Evolutionary conservation across 2,329 filamentous ascomycete species (phyloP).

Genomic region (Diplodia sapinea): DNA sequence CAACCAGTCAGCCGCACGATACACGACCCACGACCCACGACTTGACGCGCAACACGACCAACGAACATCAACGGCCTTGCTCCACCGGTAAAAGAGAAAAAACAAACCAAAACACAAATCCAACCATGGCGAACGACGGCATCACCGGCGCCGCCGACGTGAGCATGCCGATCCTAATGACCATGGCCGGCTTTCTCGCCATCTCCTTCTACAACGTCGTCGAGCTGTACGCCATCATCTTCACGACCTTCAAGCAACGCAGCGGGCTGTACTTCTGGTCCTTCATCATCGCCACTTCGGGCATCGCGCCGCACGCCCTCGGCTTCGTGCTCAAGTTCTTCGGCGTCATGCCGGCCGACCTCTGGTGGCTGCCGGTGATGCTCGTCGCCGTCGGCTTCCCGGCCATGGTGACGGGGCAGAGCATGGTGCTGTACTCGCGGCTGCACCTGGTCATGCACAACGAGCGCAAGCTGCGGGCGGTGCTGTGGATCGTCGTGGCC

Average conservation of each 20-base stretch:
- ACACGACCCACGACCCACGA: background rate
- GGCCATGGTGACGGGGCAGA: constrained; percentile 66
- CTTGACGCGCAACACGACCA: background rate
- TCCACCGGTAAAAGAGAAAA: no score
- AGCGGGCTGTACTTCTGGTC: constrained; percentile 59
- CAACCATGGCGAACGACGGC: constrained; percentile 12
- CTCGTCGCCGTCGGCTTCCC: constrained; percentile 61
- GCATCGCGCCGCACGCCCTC: constrained; percentile 54
- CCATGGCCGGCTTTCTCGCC: constrained; percentile 42
- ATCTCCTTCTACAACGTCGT: constrained; percentile 50
- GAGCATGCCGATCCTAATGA: constrained; percentile 34
- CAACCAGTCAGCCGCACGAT: background rate
- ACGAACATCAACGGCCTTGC: no score
- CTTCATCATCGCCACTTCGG: constrained; percentile 51
- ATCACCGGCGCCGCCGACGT: constrained; percentile 8
- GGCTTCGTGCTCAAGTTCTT: constrained; percentile 56
- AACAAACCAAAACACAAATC: no score
- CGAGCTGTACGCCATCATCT: constrained; percentile 51
- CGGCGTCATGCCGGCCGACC: constrained; percentile 39
- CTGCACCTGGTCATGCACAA: constrained; percentile 65
- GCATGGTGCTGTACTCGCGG: constrained; percentile 66
- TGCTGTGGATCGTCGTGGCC: constrained; percentile 64
- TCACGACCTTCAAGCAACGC: constrained; percentile 56
- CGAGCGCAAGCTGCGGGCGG: constrained; percentile 54
- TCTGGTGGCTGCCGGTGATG: constrained; percentile 43